A percentile compares a stretch with the other conserved stretches of the same genome.
phyloP scores from a whole-genome alignment of 1,139 yeast species.

The Diutina mesorugosa region DNA sequence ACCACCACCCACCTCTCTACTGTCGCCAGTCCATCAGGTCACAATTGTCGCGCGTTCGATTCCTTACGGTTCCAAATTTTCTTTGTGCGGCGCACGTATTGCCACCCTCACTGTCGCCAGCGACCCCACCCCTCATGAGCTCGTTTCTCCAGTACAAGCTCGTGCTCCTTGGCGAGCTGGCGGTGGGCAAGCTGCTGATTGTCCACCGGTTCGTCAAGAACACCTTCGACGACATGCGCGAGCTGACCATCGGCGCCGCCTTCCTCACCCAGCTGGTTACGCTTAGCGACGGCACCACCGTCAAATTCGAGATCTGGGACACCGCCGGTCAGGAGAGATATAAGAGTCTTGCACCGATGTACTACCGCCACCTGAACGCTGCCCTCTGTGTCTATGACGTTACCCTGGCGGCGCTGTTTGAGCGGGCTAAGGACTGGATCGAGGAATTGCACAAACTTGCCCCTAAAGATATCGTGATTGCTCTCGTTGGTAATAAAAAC shows the following conservation, averaged over 20 bases:
- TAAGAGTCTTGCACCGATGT: slow-evolving; percentile 9
- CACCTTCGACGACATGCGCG: slow-evolving; percentile 87
- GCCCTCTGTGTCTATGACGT: slow-evolving; percentile 10
- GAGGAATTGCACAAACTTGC: slow-evolving; percentile 91
- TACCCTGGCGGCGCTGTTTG: slow-evolving; percentile 50
- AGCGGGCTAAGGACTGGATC: slow-evolving; percentile 92
- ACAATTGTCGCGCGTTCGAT: too few relatives aligned
- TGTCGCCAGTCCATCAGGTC: too few relatives aligned
- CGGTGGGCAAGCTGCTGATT: slow-evolving; percentile 34
- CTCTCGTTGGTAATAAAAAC: slow-evolving; percentile 40
- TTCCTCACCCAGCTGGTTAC: slow-evolving; percentile 75
- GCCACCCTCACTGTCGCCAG: background rate
- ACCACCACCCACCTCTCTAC: too few relatives aligned
- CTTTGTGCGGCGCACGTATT: background rate
- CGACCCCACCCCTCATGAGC: background rate
- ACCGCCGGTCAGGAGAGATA: slow-evolving; percentile 10
- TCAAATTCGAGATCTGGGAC: slow-evolving; percentile 10
- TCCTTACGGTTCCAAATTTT: too few relatives aligned
- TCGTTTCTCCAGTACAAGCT: slow-evolving; percentile 15
- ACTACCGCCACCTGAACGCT: slow-evolving; percentile 9
- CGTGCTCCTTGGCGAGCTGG: slow-evolving; percentile 33
- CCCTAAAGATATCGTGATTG: slow-evolving; percentile 69
- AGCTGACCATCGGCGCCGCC: slow-evolving; percentile 96
- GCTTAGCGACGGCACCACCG: slow-evolving; percentile 6
- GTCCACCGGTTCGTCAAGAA: slow-evolving; percentile 34